Conservation (phyloP, 345 rosid species). For the Syzygium aromaticum region DNA sequence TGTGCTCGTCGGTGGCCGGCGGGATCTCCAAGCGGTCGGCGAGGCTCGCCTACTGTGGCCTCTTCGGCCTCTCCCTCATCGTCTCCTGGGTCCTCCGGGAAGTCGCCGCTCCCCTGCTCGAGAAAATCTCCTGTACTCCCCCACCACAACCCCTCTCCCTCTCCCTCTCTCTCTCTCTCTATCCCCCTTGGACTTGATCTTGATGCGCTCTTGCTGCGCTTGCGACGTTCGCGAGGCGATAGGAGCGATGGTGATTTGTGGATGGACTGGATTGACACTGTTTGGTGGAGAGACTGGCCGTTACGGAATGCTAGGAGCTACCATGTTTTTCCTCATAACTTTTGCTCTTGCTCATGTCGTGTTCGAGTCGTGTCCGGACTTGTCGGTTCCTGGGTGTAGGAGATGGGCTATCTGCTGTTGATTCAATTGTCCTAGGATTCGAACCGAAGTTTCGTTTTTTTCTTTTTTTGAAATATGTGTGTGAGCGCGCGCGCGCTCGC, state of each 20-base stretch:
- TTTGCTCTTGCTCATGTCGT: neutral
- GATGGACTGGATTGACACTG: neutral
- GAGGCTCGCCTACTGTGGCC: conserved; percentile 87
- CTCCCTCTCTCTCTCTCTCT: neutral
- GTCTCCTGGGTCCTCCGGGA: conserved; percentile 91
- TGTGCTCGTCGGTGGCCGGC: conserved; percentile 83
- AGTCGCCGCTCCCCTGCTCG: conserved; percentile 66
- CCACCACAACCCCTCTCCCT: neutral
- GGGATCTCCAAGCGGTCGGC: conserved; percentile 79
- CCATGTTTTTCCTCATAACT: neutral
- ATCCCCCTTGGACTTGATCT: neutral
- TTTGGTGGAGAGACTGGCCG: neutral
- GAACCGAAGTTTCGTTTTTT: neutral
- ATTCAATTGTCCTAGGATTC: neutral
- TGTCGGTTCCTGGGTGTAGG: neutral
- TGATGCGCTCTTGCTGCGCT: neutral
- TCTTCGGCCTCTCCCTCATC: conserved; percentile 76
- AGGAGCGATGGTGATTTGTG: neutral
- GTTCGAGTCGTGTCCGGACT: neutral
- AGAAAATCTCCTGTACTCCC: conserved; percentile 61
- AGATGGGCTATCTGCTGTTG: neutral
- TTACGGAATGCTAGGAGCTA: neutral
- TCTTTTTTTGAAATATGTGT: neutral
- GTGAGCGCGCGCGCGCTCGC: neutral
- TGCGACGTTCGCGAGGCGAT: neutral